A percentile compares a stretch with the other conserved stretches of the same genome.
phyloP scores from a whole-genome alignment of 257 asterid genomes.

The Galeopsis tetrahit region DNA sequence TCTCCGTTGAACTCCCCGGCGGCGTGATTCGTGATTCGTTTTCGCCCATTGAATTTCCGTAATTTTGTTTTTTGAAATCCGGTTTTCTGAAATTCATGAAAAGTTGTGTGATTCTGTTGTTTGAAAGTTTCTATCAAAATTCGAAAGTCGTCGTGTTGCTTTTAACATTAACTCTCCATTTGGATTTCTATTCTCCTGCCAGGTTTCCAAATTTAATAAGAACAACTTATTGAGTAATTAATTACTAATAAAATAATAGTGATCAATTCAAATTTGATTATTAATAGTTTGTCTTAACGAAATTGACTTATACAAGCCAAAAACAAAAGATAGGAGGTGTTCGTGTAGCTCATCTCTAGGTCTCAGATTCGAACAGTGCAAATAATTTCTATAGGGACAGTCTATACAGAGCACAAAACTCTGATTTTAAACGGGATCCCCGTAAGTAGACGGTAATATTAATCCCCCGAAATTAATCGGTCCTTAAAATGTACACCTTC shows the following conservation, averaged over 20 bases:
- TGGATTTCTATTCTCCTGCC: conserved; percentile 23
- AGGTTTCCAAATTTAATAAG: conserved; percentile 2
- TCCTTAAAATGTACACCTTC: too few species aligned
- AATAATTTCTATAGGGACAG: too few species aligned
- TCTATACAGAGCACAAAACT: too few species aligned
- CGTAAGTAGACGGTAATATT: too few species aligned
- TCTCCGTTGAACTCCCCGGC: conserved; percentile 54
- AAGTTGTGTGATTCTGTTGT: not conserved
- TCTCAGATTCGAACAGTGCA: too few species aligned
- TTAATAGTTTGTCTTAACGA: not conserved
- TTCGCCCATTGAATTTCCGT: conserved; percentile 49
- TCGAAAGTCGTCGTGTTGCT: conserved; percentile 33
- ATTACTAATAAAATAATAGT: not conserved
- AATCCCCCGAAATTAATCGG: too few species aligned
- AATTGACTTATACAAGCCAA: too few species aligned
- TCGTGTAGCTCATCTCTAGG: too few species aligned
- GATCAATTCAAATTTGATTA: not conserved
- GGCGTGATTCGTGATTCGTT: conserved; percentile 49
- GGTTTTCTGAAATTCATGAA: not conserved
- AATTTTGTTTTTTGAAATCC: conserved; percentile 16
- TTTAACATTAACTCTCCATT: not conserved
- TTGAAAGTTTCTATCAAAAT: not conserved
- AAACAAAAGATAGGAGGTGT: too few species aligned
- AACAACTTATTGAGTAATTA: too few species aligned
- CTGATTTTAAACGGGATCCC: too few species aligned